A percentile compares a stretch with the other conserved stretches of the same genome.
Conservation (phyloP, 306 rosid species). For the Glycine soja region DNA sequence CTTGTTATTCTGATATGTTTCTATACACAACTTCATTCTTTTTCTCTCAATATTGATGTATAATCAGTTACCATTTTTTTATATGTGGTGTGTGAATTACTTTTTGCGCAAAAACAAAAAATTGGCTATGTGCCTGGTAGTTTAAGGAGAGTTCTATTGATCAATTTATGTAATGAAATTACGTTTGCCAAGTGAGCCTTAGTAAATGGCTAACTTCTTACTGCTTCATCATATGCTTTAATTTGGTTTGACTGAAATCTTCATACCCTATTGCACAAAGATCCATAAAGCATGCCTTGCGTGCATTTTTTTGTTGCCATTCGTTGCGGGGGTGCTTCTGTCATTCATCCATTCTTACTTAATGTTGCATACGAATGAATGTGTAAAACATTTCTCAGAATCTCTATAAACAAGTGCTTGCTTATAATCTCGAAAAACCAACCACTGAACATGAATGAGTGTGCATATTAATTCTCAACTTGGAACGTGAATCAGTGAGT, state of each 20-base stretch:
- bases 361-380: not conserved
- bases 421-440: not conserved
- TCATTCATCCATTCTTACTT: not conserved
- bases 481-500: too few species aligned
- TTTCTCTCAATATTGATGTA: constrained; percentile 36
- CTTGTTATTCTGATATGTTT: constrained; percentile 48
- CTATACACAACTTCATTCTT: constrained; percentile 38
- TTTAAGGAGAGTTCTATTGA: not conserved
- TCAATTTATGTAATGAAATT: constrained; percentile 6
- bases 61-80: constrained; percentile 33
- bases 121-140: not conserved
- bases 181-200: not conserved
- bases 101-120: not conserved
- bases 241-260: not conserved
- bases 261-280: not conserved
- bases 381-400: not conserved
- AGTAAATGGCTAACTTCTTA: not conserved
- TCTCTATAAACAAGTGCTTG: not conserved
- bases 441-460: not conserved
- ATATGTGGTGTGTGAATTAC: constrained; percentile 4
- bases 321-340: not conserved
- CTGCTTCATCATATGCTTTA: not conserved
- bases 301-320: not conserved
- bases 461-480: not conserved
- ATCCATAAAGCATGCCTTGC: not conserved